These are phyloP conservation scores for Talaromyces ruber DNA, from an alignment of 495 filamentous ascomycete species.

Conservation along the genomic window DNA sequence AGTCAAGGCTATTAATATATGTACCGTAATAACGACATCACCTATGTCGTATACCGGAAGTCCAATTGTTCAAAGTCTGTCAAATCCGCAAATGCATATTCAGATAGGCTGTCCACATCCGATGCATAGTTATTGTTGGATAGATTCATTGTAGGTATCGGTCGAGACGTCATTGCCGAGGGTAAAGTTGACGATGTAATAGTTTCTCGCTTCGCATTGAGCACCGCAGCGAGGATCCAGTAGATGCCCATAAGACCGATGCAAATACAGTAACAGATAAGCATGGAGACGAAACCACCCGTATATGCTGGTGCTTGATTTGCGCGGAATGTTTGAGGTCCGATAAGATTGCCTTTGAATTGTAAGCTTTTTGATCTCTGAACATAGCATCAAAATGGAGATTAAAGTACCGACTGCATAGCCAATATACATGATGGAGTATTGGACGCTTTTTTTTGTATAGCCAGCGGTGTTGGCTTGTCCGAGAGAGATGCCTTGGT, in stretches of 20 bases:
- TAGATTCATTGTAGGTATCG: not conserved
- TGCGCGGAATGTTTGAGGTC: conserved; percentile 50
- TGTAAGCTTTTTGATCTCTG: not conserved
- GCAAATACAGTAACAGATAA: conserved; percentile 20
- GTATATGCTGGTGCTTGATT: conserved; percentile 42
- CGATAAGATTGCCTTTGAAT: conserved; percentile 48
- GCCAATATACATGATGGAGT: conserved; percentile 21
- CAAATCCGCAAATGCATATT: conserved; percentile 16
- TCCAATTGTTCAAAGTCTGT: conserved; percentile 21
- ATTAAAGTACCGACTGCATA: conserved; percentile 16
- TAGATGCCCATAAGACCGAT: conserved; percentile 18
- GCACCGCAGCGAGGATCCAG: conserved; percentile 15
- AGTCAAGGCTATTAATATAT: not conserved
- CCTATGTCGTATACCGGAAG: conserved; percentile 17
- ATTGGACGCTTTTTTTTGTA: conserved; percentile 22
- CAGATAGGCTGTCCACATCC: not conserved
- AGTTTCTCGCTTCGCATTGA: conserved; percentile 11
- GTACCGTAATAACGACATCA: not conserved
- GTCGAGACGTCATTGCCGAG: not conserved
- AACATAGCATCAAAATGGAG: conserved; percentile 3
- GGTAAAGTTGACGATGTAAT: not conserved
- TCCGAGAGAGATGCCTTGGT: conserved; percentile 20
- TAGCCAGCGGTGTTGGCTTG: conserved; percentile 32
- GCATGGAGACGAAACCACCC: conserved; percentile 20
- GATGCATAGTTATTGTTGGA: not conserved